Conservation (phyloP, 495 filamentous ascomycete genomes). For the Ascodesmis nigricans region DNA sequence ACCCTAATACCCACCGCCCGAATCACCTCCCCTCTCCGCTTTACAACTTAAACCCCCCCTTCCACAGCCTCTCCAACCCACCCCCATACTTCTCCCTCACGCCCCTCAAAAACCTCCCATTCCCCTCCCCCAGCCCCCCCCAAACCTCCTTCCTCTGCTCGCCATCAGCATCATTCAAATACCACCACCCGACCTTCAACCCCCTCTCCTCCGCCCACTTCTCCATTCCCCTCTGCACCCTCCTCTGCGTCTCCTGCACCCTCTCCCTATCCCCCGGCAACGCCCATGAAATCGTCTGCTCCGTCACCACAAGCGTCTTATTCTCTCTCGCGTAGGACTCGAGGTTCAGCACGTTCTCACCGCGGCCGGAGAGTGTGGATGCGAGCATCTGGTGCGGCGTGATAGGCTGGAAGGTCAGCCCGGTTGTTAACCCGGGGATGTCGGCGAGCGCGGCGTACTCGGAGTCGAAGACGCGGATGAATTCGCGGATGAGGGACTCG, state of each 20-base stretch:
- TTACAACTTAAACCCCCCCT: slow-evolving; percentile 21
- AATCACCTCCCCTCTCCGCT: no score
- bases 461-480: slow-evolving; percentile 5
- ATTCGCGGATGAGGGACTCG: no score
- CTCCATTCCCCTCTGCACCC: neutral
- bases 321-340: no score
- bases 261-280: neutral
- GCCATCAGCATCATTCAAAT: slow-evolving; percentile 25
- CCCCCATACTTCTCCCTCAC: slow-evolving; percentile 21
- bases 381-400: slow-evolving; percentile 11
- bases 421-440: neutral
- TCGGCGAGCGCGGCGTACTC: slow-evolving; percentile 7
- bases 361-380: slow-evolving; percentile 4
- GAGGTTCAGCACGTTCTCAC: slow-evolving; percentile 23
- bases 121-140: slow-evolving; percentile 24
- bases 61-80: slow-evolving; percentile 19
- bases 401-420: slow-evolving; percentile 21
- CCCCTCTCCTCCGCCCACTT: neutral
- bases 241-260: neutral
- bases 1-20: no score
- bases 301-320: no score
- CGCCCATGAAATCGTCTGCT: no score
- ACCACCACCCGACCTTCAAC: neutral
- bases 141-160: slow-evolving; percentile 25
- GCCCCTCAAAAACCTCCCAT: slow-evolving; percentile 20